Conservation (phyloP, 2,329 filamentous ascomycete species). For the Chrysoporthe puriensis region DNA sequence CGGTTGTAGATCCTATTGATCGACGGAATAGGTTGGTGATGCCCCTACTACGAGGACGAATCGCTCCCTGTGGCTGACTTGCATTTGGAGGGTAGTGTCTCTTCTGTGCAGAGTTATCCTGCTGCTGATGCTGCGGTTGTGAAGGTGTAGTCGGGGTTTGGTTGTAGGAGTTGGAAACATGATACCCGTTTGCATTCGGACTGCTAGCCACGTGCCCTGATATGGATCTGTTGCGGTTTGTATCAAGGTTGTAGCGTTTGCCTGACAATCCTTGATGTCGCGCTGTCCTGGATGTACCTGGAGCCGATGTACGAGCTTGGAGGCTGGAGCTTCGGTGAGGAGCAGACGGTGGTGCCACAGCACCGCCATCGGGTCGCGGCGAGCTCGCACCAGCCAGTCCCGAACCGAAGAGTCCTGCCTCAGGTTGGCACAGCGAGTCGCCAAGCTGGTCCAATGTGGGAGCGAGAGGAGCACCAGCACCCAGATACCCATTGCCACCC, state of each 20-base stretch:
- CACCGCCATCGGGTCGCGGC: conserved; percentile 31
- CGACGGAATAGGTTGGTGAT: conserved; percentile 27
- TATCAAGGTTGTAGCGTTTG: conserved; percentile 31
- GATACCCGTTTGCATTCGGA: conserved; percentile 14
- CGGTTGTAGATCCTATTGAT: conserved; percentile 20
- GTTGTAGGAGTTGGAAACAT: not conserved
- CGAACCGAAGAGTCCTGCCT: conserved; percentile 42
- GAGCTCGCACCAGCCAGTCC: conserved; percentile 35
- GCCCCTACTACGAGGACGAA: conserved; percentile 24
- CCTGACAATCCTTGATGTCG: conserved; percentile 29
- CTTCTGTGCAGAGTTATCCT: conserved; percentile 36
- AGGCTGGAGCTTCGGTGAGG: conserved; percentile 59
- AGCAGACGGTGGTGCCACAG: conserved; percentile 46
- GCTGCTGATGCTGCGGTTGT: conserved; percentile 36
- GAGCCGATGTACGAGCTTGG: conserved; percentile 47
- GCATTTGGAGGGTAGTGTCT: conserved; percentile 30
- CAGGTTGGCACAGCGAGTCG: conserved; percentile 49
- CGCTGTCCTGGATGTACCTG: conserved; percentile 26
- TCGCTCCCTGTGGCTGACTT: conserved; percentile 34
- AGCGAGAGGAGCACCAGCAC: conserved; percentile 37
- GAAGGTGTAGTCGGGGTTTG: conserved; percentile 27
- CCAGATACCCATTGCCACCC: conserved; percentile 40
- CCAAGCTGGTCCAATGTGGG: conserved; percentile 49
- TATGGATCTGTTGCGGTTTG: conserved; percentile 25
- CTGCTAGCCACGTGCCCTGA: conserved; percentile 8